Percentiles rank a stretch among this genome's conserved stretches.
These are phyloP conservation scores for Hansenula lynferdii DNA, from an alignment of 1,139 yeast species.

Conservation along the genomic window DNA sequence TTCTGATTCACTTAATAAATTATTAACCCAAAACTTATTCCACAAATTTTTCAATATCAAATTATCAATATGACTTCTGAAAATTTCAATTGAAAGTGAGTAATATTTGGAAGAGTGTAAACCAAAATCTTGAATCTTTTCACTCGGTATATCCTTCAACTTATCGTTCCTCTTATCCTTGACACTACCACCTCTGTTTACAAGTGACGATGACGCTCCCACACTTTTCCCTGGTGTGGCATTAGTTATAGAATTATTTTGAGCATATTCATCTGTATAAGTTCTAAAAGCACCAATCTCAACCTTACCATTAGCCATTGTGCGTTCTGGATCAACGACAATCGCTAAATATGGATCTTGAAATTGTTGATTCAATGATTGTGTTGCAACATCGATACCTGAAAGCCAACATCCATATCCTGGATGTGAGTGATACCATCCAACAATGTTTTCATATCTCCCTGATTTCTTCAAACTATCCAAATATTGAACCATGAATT, in stretches of 20 bases:
- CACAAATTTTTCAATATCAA: slow-evolving; percentile 41
- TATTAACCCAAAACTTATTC: slow-evolving; percentile 47
- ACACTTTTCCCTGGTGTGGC: slow-evolving; percentile 3
- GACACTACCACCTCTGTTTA: slow-evolving; percentile 5
- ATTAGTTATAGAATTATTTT: slow-evolving; percentile 8
- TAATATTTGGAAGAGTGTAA: slow-evolving; percentile 70
- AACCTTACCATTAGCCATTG: slow-evolving; percentile 58
- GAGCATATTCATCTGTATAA: slow-evolving; percentile 42
- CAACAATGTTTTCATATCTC: slow-evolving; percentile 63
- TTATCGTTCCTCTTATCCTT: slow-evolving; percentile 3
- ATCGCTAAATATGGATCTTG: slow-evolving; percentile 92
- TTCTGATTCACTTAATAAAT: slow-evolving; percentile 26
- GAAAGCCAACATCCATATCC: slow-evolving; percentile 96
- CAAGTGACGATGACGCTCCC: slow-evolving; percentile 9
- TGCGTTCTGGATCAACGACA: slow-evolving; percentile 80
- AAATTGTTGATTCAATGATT: slow-evolving; percentile 74
- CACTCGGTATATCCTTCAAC: slow-evolving; percentile 32
- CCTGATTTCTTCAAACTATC: slow-evolving; percentile 53
- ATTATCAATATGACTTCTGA: slow-evolving; percentile 50
- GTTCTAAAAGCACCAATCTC: slow-evolving; percentile 95
- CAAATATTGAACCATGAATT: slow-evolving; percentile 84
- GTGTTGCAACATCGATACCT: slow-evolving; percentile 88
- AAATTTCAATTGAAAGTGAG: slow-evolving; percentile 59
- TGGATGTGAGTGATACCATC: slow-evolving; percentile 97
- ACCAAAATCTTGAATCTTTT: slow-evolving; percentile 60